Base-by-base conservation (phyloP, 106 monocot species). In the Alisma plantagoaquatica region DNA sequence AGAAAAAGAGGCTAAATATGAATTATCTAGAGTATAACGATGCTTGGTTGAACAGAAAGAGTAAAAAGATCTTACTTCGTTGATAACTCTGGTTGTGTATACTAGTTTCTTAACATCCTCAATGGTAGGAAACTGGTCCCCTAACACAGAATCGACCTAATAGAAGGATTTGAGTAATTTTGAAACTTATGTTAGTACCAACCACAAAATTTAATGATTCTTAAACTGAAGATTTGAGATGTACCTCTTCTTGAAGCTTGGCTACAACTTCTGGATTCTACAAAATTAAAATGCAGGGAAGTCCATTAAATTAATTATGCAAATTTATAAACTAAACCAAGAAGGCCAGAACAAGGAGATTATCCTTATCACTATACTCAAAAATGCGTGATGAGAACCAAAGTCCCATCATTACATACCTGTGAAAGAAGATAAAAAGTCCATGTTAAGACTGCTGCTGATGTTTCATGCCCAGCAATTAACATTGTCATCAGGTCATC, bases 401-500 rank as follows among this genome's bases (percentile, higher is more conserved):
- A n/a, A n/a, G n/a, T n/a, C n/a, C n/a, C n/a, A n/a, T n/a, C n/a
- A n/a, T n/a, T 18, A 19, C 10, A 46, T 72, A 89, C 96, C 84
- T 98, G 73, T 31, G 76, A 73, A 59, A 98, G 81, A 69, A 98
- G 81, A 79, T 98, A 89, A 84, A 98, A 89, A 20, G 89, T 84
- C 96, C 96, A 98, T 66, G 96, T 98, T 47, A 98, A 69, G 15
- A 89, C 81, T 53, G 96, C 89, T 32, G 96, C 96, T 57, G 96
- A 89, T 69, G 96, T 98, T 63, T 98, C 96, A 67, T 98, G 89
- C 17, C 96, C 96, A 53, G 96, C 96, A 69, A 98, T 89, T 30
- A 98, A 89, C 78, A 98, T 57, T 42, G 96, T 98, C 96, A 98
- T 89, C 71, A 98, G 54, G 75, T 98, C 96, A 70, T 98, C 96